phyloP scores from a whole-genome alignment of 2,329 filamentous ascomycete species.

The Monilinia fructicola region DNA sequence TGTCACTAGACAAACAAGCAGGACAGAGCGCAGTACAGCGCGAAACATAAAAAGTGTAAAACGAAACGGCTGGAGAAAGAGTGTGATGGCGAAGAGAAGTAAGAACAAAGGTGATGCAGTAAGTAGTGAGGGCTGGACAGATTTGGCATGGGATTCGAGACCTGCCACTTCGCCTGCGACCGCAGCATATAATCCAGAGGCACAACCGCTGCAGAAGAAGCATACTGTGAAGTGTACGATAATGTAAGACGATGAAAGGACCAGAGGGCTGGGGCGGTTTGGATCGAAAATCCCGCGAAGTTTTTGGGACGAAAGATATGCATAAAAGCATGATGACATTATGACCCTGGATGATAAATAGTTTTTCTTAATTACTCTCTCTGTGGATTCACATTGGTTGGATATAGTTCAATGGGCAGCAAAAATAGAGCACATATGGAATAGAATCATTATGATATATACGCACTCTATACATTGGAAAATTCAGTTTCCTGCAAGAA shows the following conservation, averaged over 20 bases:
- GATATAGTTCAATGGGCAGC: neutral
- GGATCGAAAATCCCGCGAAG: neutral
- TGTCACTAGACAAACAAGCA: conserved; percentile 45
- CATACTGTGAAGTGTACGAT: conserved; percentile 3
- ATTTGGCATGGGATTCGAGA: conserved; percentile 42
- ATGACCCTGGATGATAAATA: neutral
- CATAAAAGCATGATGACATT: neutral
- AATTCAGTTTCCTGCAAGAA: neutral
- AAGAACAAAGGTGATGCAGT: conserved; percentile 45
- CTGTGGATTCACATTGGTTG: neutral
- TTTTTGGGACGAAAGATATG: neutral
- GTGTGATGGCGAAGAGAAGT: conserved; percentile 42
- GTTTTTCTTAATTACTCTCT: neutral
- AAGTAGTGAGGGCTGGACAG: conserved; percentile 54
- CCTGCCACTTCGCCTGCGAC: conserved; percentile 26
- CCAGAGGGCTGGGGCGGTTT: neutral
- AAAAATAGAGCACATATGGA: conserved; percentile 1
- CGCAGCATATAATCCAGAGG: neutral
- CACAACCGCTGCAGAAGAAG: neutral
- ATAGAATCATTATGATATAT: neutral
- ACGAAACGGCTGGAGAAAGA: conserved; percentile 53
- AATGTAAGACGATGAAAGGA: neutral
- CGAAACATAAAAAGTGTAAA: conserved; percentile 63
- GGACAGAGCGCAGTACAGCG: conserved; percentile 59
- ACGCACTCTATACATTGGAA: neutral